Percentiles rank a stretch among this genome's conserved stretches.
Evolutionary conservation across 441 rosid species (phyloP).

Genomic region (Breynia disticha): DNA sequence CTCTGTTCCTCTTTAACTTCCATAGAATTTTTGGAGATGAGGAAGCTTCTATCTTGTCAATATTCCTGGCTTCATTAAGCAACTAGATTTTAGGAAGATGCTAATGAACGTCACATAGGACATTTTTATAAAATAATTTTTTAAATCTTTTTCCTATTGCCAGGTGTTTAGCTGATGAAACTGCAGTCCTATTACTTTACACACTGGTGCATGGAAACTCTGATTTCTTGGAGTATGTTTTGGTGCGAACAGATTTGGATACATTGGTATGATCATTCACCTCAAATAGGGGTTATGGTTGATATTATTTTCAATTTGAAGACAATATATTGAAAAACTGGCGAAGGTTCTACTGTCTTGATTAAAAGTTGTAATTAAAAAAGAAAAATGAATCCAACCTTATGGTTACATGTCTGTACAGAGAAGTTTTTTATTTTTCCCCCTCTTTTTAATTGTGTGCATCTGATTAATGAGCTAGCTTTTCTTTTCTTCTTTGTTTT

Average conservation of each 20-base stretch:
- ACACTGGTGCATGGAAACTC: conserved; percentile 90
- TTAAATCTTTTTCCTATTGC: conserved; percentile 20
- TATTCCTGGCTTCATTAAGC: background rate
- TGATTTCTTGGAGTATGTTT: conserved; percentile 89
- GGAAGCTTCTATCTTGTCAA: no score
- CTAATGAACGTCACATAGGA: no score
- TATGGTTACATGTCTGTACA: no score
- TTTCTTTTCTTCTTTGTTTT: conserved; percentile 1
- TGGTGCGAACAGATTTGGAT: conserved; percentile 96
- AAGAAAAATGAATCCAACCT: no score
- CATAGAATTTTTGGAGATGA: no score
- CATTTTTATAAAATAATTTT: background rate
- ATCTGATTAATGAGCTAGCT: no score
- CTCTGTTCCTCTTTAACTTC: background rate
- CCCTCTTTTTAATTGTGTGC: no score
- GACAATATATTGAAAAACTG: background rate
- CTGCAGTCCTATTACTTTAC: conserved; percentile 84
- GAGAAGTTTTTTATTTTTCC: no score
- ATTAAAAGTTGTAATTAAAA: no score
- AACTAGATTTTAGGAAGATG: background rate
- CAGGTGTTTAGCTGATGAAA: conserved; percentile 94
- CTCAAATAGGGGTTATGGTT: background rate
- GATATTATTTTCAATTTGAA: background rate
- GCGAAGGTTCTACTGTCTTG: background rate
- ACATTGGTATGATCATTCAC: conserved; percentile 58